These are phyloP conservation scores for Ascochyta clinopodiicola DNA, from an alignment of 2,329 filamentous ascomycete species.

Conservation along the genomic window DNA sequence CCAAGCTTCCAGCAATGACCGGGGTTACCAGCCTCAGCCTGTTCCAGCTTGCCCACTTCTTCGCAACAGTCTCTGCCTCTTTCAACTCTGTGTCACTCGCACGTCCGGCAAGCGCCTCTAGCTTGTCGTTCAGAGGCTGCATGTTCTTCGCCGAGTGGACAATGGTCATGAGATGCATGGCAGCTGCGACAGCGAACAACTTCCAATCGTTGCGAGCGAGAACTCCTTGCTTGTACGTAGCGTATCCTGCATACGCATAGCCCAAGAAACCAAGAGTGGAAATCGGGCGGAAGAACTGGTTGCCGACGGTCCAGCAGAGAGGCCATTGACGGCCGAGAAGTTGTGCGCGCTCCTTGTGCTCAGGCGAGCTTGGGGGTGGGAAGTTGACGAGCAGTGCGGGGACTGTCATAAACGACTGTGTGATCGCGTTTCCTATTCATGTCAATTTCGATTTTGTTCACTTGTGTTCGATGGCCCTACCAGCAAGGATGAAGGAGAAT, in stretches of 20 bases:
- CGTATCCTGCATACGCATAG: constrained; percentile 55
- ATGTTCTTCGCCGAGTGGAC: constrained; percentile 59
- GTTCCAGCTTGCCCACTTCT: constrained; percentile 48
- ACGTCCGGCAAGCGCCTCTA: constrained; percentile 51
- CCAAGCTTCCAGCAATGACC: constrained; percentile 42
- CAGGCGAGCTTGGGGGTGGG: constrained; percentile 49
- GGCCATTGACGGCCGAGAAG: constrained; percentile 59
- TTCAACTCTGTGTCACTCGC: constrained; percentile 40
- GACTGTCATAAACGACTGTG: constrained; percentile 60
- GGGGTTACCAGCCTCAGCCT: constrained; percentile 45
- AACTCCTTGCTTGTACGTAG: constrained; percentile 38
- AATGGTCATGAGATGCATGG: constrained; percentile 56
- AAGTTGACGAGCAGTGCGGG: constrained; percentile 58
- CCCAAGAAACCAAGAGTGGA: constrained; percentile 57
- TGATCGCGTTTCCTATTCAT: constrained; percentile 57
- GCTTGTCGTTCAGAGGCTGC: constrained; percentile 59
- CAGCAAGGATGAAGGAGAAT: constrained; percentile 58
- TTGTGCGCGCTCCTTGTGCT: constrained; percentile 52
- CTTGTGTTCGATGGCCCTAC: constrained; percentile 33
- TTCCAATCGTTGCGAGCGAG: constrained; percentile 54
- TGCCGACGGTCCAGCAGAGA: constrained; percentile 59
- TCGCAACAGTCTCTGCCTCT: constrained; percentile 42
- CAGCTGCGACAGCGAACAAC: constrained; percentile 52
- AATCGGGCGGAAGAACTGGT: constrained; percentile 61
- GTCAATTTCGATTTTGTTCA: constrained; percentile 1